A percentile compares a stretch with the other conserved stretches of the same genome.
phyloP scores from a whole-genome alignment of 1,284 basidiomycete genomes.

The Sporisorium graminicola region DNA sequence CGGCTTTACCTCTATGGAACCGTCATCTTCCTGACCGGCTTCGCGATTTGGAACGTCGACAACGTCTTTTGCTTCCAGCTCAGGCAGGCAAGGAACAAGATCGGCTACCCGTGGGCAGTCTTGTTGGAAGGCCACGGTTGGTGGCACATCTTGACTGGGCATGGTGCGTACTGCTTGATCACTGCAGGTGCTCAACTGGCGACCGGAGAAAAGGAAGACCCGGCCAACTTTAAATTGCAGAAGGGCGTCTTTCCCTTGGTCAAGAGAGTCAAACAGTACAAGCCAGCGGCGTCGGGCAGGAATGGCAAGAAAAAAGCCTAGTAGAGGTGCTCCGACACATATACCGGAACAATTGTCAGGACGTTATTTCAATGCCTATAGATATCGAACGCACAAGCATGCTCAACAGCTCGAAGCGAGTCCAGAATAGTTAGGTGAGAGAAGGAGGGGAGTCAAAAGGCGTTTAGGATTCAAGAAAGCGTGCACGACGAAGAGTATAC shows the following conservation, averaged over 20 bases:
- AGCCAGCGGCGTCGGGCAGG: background rate
- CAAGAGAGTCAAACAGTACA: constrained; percentile 36
- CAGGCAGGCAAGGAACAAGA: constrained; percentile 31
- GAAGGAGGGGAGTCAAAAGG: background rate
- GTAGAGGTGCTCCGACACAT: background rate
- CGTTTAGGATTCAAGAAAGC: background rate
- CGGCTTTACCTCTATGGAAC: constrained; percentile 42
- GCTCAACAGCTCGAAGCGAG: background rate
- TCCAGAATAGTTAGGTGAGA: background rate
- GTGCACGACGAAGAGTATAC: background rate
- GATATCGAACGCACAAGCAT: background rate
- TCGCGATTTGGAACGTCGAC: constrained; percentile 74
- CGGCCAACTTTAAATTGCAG: constrained; percentile 41
- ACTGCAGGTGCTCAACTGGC: constrained; percentile 57
- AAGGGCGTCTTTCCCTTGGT: constrained; percentile 38
- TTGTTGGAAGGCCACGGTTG: constrained; percentile 68
- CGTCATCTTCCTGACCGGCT: constrained; percentile 70
- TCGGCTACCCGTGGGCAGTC: constrained; percentile 60
- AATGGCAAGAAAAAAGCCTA: constrained; percentile 6
- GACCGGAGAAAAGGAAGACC: constrained; percentile 51
- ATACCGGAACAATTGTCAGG: background rate
- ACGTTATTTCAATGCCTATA: background rate
- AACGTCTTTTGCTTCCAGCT: constrained; percentile 72
- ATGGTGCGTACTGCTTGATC: constrained; percentile 71
- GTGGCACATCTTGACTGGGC: constrained; percentile 74